Evolutionary conservation across 2,329 filamentous ascomycete species (phyloP), one percentile per base, ranked within the genome.

Genomic region (Aspergillus sp.): DNA sequence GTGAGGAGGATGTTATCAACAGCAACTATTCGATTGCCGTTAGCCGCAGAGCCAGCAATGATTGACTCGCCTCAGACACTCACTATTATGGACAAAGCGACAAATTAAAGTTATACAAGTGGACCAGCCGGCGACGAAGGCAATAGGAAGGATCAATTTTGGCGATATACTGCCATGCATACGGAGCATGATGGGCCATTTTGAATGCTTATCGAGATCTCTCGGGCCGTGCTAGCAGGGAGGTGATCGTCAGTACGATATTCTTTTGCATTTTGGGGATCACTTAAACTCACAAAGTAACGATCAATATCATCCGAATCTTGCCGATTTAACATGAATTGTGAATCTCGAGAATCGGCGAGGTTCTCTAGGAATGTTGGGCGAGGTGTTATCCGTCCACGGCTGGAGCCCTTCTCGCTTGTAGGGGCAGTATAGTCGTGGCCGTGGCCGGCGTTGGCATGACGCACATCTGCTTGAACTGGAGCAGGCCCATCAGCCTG

Each of bases 101-200:
- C 77, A 79, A 65, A 90, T 77, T 54, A 76, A 73, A 12, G 87
- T 89, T 60, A 92, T 85, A 37, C 81, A 71, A 1, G 87, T 87
- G 1, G 88, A 80, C 89, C 90, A 92, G 14, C 66, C 67, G 14
- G 79, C 84, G 33, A 91, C 79, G 58, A 88, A 80, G 11, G 82
- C 8, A 19, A 93, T 71, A 0, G 90, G 90, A 6, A 92, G 69
- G 40, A 92, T 84, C 82, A 93, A 85, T 68, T 89, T 87, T 12
- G 90, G 90, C 57, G 89, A 72, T 60, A 93, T 86, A 61, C 86
- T 90, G 65, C 90, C 90, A 71, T 91, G 89, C 76, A 93, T 81
- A 58, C 88, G 87, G 71, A 93, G 76, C 70, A 91, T 89, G 62
- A 86, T 83, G 17, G 90, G 90, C 82, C 88, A 87, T 80, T 90